Percentiles rank a stretch among this genome's conserved stretches.
Evolutionary conservation across 768 basidiomycete genomes (phyloP).

Genomic region (Tulasnella sp.): DNA sequence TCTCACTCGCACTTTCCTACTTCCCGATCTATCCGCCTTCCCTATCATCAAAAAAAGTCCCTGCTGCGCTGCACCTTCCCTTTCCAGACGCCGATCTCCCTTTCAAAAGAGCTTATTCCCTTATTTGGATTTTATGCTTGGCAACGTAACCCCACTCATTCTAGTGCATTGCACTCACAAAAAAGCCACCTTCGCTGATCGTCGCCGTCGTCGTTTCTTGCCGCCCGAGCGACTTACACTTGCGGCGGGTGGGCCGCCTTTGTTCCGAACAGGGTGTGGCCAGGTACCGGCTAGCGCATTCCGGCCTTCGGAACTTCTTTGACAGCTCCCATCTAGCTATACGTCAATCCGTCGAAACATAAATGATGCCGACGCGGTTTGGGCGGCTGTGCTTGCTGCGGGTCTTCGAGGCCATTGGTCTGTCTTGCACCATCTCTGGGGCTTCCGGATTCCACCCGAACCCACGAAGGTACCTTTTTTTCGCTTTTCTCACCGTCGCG

Average conservation of each 20-base stretch:
- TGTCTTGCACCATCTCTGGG: background rate
- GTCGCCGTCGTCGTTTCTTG: background rate
- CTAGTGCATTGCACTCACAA: background rate
- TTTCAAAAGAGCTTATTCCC: background rate
- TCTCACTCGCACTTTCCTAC: background rate
- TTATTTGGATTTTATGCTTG: background rate
- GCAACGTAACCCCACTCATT: background rate
- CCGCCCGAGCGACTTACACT: background rate
- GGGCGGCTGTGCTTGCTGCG: background rate
- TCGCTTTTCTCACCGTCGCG: background rate
- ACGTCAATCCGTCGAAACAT: background rate
- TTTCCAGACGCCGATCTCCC: background rate
- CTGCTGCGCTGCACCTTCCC: background rate
- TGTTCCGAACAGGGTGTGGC: background rate
- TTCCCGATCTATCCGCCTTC: background rate
- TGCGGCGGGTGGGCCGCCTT: background rate
- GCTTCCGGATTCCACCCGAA: background rate
- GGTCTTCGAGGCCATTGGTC: background rate
- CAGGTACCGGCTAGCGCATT: background rate
- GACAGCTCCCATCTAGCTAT: background rate
- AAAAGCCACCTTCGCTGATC: background rate
- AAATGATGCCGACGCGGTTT: constrained; percentile 2
- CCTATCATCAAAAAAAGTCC: background rate
- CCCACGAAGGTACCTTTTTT: background rate
- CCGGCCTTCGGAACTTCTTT: background rate